Base-by-base conservation (phyloP, 306 rosid species). In the Pueraria montana region DNA sequence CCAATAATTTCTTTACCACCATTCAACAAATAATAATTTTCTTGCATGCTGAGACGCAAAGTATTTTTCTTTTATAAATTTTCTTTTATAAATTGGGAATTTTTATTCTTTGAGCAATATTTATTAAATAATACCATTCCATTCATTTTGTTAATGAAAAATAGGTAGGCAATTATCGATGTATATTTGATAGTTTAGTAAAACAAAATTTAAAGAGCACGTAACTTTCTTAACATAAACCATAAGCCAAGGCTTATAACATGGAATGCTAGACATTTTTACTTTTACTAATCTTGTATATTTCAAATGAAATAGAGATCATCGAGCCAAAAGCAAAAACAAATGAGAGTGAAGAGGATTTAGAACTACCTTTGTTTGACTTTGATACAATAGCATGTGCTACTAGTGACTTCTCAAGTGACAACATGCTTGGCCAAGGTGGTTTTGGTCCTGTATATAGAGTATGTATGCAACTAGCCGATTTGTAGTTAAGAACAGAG, bases 371-470 rank as follows among this genome's bases (percentile, higher is more conserved):
- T 2, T 67, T 87, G 5, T 86, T 90, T 14, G 81, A 86, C 68
- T 63, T 88, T 20, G 2, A 83, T 32, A 45, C 81, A 1, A 67
- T 92, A 84, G 65, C 53, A 3, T 32, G 3, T 21, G 94, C 92
- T n/a, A 92, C 96, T 0, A 45, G 84, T 48, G 73, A 84, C 61
- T 90, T 92, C 48, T 84, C 94, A 38, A 34, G 13, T 40, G 4
- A 68, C 27, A 87, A 87, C 3, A 87, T 83, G 89, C 88, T 88
- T 20, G 94, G 91, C 3, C 83, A 90, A 84, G 94, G 95, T 23
- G 93, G 90, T n/a, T 93, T 93, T 78, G 95, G 94, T 16, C 86
- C 87, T 5, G 95, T 93, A 20, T 91, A 84, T 71, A 72, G 13
- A 86, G 93, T 86, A 90, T 82, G 24, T 0, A 13, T 23, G 58